Conservation (phyloP, 495 filamentous ascomycete species). For the Penicillium desertorum region DNA sequence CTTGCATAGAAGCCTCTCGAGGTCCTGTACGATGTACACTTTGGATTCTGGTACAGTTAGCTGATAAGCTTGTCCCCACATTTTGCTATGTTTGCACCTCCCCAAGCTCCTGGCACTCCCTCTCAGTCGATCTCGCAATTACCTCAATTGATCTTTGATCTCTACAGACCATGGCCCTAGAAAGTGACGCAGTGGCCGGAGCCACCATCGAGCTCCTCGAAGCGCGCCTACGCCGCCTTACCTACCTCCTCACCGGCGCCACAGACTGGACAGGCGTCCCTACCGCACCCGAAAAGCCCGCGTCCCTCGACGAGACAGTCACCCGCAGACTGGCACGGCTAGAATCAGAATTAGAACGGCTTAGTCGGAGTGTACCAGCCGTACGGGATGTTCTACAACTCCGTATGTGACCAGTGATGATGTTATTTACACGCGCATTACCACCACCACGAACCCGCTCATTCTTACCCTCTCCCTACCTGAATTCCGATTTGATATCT, state of each 20-base stretch:
- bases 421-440: not conserved
- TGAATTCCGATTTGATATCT: not conserved
- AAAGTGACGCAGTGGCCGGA: conserved; percentile 41
- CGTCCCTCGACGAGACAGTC: conserved; percentile 43
- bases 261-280: conserved; percentile 44
- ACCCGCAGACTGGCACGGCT: conserved; percentile 60
- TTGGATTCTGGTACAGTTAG: not conserved
- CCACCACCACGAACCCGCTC: not conserved
- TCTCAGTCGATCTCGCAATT: not conserved
- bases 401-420: conserved; percentile 30
- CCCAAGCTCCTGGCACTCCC: conserved; percentile 7
- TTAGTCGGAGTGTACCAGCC: conserved; percentile 47
- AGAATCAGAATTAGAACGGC: conserved; percentile 56
- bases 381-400: conserved; percentile 53
- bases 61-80: conserved; percentile 24
- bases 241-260: conserved; percentile 70
- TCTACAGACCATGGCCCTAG: conserved; percentile 31
- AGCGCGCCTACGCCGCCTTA: conserved; percentile 68
- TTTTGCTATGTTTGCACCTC: conserved; percentile 29
- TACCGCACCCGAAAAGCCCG: conserved; percentile 39
- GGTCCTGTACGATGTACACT: not conserved
- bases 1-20: not conserved
- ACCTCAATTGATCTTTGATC: not conserved
- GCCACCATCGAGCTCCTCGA: conserved; percentile 75
- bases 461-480: not conserved